These are phyloP conservation scores for Salvia sclarea DNA, from an alignment of 305 asterid species.

Conservation along the genomic window DNA sequence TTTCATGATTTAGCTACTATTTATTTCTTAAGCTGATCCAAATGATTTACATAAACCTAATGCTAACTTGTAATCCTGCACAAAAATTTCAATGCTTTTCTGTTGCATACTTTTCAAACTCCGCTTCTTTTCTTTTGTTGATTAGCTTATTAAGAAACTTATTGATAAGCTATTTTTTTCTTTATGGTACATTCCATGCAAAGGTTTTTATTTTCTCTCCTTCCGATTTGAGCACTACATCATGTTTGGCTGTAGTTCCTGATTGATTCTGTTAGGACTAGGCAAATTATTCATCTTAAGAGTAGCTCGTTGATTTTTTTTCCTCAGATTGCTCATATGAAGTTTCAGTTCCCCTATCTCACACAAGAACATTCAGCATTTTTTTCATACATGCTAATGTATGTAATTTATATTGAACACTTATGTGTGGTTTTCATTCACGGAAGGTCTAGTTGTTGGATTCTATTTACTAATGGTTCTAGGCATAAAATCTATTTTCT, in stretches of 20 bases:
- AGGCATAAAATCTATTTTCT: not conserved
- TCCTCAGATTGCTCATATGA: not conserved
- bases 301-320: not conserved
- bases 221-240: not conserved
- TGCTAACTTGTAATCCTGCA: not conserved
- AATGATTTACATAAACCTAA: not conserved
- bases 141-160: constrained; percentile 1
- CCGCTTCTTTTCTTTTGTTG: not conserved
- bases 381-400: not conserved
- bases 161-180: not conserved
- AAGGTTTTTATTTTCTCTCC: not conserved
- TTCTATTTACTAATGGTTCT: not conserved
- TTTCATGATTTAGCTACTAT: not conserved
- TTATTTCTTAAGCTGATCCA: not conserved
- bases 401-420: not conserved
- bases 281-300: not conserved
- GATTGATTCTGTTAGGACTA: not conserved
- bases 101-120: not conserved
- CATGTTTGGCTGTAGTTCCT: not conserved
- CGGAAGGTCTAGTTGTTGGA: not conserved
- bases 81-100: not conserved
- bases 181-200: not conserved
- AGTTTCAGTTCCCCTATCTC: not conserved
- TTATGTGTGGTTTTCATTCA: not conserved
- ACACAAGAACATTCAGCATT: not conserved